A percentile compares a stretch with the other conserved stretches of the same genome.
phyloP scores from a whole-genome alignment of 179 eudicot species.

The Beta corolliflora region DNA sequence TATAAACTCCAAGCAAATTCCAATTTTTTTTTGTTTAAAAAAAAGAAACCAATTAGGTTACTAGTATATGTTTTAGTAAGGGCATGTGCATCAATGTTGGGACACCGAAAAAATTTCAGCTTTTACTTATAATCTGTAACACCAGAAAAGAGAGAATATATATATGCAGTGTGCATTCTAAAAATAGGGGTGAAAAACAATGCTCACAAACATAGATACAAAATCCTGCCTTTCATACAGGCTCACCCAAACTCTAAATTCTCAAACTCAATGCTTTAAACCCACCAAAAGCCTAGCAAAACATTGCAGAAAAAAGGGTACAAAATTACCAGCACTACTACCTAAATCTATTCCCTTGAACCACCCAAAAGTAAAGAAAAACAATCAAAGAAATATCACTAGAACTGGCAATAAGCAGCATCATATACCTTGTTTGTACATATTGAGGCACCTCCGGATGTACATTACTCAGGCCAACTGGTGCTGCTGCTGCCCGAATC shows the following conservation, averaged over 20 bases:
- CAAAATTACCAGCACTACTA: slow-evolving; percentile 30
- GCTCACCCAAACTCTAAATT: slow-evolving; percentile 19
- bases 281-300: too few species aligned
- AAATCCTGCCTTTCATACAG: slow-evolving; percentile 31
- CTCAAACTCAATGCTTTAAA: slow-evolving; percentile 20
- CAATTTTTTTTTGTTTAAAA: too few species aligned
- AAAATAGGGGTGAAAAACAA: slow-evolving; percentile 2
- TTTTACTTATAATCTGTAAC: too few species aligned
- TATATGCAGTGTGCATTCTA: too few species aligned
- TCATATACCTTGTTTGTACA: slow-evolving; percentile 45
- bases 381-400: slow-evolving; percentile 21
- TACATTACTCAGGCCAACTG: slow-evolving; percentile 32
- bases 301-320: slow-evolving; percentile 11
- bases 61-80: too few species aligned
- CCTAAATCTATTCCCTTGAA: slow-evolving; percentile 31
- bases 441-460: slow-evolving; percentile 30
- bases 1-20: too few species aligned
- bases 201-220: slow-evolving; percentile 37
- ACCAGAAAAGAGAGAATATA: too few species aligned
- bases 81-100: too few species aligned
- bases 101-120: too few species aligned
- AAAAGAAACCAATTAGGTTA: too few species aligned
- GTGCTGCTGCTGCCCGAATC: slow-evolving; percentile 11
- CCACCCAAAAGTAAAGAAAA: not conserved
- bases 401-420: slow-evolving; percentile 28